These are phyloP conservation scores for Phoma sp. DNA, from an alignment of 2,329 filamentous ascomycete species.

Conservation along the genomic window DNA sequence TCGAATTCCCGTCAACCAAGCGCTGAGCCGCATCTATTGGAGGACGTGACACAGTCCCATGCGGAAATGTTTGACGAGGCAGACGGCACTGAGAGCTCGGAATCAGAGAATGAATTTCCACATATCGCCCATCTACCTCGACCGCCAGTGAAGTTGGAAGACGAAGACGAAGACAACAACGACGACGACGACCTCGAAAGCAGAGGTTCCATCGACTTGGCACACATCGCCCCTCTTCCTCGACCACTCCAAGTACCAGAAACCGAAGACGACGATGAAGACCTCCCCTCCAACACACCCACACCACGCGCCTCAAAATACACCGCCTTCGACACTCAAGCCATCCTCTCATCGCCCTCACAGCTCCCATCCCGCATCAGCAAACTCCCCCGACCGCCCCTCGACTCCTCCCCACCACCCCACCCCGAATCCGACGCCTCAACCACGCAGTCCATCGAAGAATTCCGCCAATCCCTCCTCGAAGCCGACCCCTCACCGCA, in stretches of 20 bases:
- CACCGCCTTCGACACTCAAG: conserved; percentile 42
- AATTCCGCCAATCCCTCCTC: conserved; percentile 44
- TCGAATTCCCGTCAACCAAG: conserved; percentile 6
- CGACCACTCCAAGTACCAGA: conserved; percentile 5
- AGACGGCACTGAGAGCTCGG: background rate
- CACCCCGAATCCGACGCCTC: conserved; percentile 33
- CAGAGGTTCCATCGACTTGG: conserved; percentile 22
- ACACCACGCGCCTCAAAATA: conserved; percentile 36
- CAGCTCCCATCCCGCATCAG: conserved; percentile 15
- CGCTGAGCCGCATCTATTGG: background rate
- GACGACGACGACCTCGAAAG: conserved; percentile 14
- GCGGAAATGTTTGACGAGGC: conserved; percentile 11
- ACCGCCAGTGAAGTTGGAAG: background rate
- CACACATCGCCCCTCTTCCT: conserved; percentile 2
- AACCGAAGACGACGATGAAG: conserved; percentile 9
- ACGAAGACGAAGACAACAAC: conserved; percentile 1
- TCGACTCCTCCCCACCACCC: conserved; percentile 11
- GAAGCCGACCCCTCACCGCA: conserved; percentile 7
- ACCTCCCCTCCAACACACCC: conserved; percentile 33
- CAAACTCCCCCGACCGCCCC: conserved; percentile 19
- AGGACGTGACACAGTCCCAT: conserved; percentile 1
- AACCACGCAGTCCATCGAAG: conserved; percentile 42
- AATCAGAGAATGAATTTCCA: background rate
- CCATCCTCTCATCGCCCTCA: conserved; percentile 41
- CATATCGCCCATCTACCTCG: background rate